phyloP scores from a whole-genome alignment of 805 yeast species.

The Candida koratica region DNA sequence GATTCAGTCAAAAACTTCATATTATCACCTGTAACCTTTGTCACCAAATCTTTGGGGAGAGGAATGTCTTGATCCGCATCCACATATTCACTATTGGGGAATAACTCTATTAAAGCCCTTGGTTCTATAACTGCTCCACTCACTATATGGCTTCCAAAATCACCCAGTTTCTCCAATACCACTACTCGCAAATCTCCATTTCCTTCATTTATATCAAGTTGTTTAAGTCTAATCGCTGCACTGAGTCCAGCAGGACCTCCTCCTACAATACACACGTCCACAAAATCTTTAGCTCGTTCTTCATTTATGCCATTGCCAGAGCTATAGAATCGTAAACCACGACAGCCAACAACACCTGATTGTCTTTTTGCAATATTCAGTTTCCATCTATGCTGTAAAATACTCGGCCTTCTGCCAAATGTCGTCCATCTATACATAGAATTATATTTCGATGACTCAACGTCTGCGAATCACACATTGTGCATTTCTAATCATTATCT shows the following conservation, averaged over 20 bases:
- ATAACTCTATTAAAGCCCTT: slow-evolving; percentile 75
- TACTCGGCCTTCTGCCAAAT: not conserved
- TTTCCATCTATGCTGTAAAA: not conserved
- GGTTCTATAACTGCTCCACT: slow-evolving; percentile 97
- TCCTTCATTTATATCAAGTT: slow-evolving; percentile 64
- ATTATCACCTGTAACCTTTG: slow-evolving; percentile 70
- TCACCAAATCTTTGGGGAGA: slow-evolving; percentile 71
- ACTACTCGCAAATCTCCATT: slow-evolving; percentile 75
- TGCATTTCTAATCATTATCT: slow-evolving; percentile 3
- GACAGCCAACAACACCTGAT: not conserved
- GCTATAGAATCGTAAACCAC: not conserved
- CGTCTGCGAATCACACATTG: slow-evolving; percentile 5
- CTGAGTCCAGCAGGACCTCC: slow-evolving; percentile 98
- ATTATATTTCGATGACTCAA: slow-evolving; percentile 8
- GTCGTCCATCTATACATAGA: slow-evolving; percentile 3
- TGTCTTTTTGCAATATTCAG: not conserved
- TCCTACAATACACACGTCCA: slow-evolving; percentile 94
- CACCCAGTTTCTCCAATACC: slow-evolving; percentile 87
- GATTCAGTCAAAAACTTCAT: slow-evolving; percentile 66
- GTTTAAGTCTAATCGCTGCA: slow-evolving; percentile 86
- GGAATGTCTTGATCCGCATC: slow-evolving; percentile 61
- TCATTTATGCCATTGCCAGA: slow-evolving; percentile 33
- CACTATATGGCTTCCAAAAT: slow-evolving; percentile 86
- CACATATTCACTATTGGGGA: slow-evolving; percentile 57
- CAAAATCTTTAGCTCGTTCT: slow-evolving; percentile 78